Base-by-base conservation (phyloP, 352 stramenopile genomes). In the Phytophthora litchii region DNA sequence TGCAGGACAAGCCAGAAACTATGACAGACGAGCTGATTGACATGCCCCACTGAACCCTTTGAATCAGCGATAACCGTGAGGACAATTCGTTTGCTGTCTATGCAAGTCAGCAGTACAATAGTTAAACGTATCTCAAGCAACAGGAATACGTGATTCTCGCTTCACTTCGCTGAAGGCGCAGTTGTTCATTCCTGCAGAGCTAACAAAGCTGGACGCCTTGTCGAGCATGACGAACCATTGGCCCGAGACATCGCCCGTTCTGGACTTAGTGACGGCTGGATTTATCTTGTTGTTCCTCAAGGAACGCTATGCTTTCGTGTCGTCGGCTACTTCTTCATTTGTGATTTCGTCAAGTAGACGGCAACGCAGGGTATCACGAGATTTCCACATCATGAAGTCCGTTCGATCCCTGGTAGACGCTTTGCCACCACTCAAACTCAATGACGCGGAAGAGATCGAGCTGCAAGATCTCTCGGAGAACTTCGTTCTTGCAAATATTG, bases 391-490 rank as follows among this genome's bases (percentile, higher is more conserved):
- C 14, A 61, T 67, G 50, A 67, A 62, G 31, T 46, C 58, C 10
- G 50, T 66, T 9, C 41, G 34, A 12, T 46, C 41, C 4, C n/a
- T 72, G 1, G 64, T 62, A 16, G 48, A 64, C 17, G 34, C 64
- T 20, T 45, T 78, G 16, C 60, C 70, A 13, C 58, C 53, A 17
- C 32, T 83, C 13, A 51, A 67, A 46, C 64, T 80, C 27, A 72
- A 64, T 10, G 27, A 64, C 2, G n/a, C 38, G 2, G 38, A 54
- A 17, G 48, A 66, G 46, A 58, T 54, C 13, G 43, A 60, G 49
- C 55, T 77, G n/a, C 59, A 58, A 16, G 67, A 62, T 44, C 46
- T 77, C 35, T 48, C 55, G 19, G 48, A 55, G 34, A 62, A 51
- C 35, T 67, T 69, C 21, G 64, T 69, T 8, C 36, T 66, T 4